Evolutionary conservation across 345 rosid genomes (phyloP).

Genomic region (Pistacia integerrima): DNA sequence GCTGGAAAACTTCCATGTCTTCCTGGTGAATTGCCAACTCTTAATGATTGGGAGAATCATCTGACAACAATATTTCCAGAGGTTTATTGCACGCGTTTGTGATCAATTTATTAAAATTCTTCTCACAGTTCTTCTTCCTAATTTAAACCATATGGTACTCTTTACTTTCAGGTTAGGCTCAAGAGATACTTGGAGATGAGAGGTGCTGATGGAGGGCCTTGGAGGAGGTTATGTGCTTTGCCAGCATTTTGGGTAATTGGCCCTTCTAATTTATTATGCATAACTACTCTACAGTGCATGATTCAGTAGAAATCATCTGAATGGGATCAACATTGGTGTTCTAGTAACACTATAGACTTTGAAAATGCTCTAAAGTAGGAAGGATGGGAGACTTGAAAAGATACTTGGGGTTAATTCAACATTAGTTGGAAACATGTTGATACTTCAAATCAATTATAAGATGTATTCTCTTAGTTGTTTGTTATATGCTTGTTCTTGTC

Average conservation of each 20-base stretch:
- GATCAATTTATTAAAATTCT: conserved; percentile 2
- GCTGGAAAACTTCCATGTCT: conserved; percentile 91
- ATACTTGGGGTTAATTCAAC: not conserved
- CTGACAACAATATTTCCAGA: conserved; percentile 97
- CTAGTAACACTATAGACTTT: not conserved
- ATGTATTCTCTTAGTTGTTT: not conserved
- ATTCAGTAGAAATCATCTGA: conserved; percentile 4
- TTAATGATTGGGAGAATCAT: conserved; percentile 98
- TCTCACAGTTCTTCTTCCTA: conserved; percentile 14
- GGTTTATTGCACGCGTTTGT: conserved; percentile 45
- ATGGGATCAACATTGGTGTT: conserved; percentile 8
- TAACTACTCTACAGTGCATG: conserved; percentile 3
- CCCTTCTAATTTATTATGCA: conserved; percentile 17
- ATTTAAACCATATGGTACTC: conserved; percentile 18
- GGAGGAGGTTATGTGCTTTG: conserved; percentile 95
- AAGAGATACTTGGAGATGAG: conserved; percentile 99
- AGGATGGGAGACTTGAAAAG: conserved; percentile 1
- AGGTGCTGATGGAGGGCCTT: conserved; percentile 99
- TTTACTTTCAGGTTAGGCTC: conserved; percentile 68
- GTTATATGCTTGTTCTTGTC: too few relatives aligned
- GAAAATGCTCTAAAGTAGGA: not conserved
- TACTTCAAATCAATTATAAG: not conserved
- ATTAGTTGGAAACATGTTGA: not conserved
- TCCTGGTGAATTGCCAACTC: conserved; percentile 91
- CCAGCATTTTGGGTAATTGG: conserved; percentile 94